Percentiles rank a stretch among this genome's conserved stretches.
phyloP scores from a whole-genome alignment of 345 rosid genomes.

The Lumnitzera racemosa region DNA sequence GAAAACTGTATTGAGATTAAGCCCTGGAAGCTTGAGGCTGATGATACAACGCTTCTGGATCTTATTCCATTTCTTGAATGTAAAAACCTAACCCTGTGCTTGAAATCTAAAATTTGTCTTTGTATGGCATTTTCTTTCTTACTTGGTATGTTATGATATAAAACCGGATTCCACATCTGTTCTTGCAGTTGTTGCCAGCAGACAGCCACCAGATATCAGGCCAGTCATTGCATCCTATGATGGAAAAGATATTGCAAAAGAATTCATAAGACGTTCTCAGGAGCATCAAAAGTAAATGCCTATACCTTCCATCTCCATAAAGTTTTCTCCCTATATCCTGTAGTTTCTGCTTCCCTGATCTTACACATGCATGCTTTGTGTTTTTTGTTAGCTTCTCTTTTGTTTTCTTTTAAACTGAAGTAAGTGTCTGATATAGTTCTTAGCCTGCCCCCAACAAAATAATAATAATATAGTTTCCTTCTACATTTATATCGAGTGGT shows the following conservation, averaged over 20 bases:
- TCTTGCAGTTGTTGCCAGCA: slow-evolving; percentile 71
- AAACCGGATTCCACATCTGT: background rate
- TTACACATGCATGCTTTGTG: too few relatives aligned
- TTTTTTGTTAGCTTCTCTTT: too few relatives aligned
- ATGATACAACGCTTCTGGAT: slow-evolving; percentile 84
- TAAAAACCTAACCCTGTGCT: slow-evolving; percentile 19
- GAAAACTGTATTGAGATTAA: slow-evolving; percentile 76
- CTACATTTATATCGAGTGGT: too few relatives aligned
- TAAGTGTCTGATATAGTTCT: too few relatives aligned
- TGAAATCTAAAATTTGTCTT: background rate
- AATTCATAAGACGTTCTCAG: slow-evolving; percentile 80
- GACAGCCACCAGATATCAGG: slow-evolving; percentile 78
- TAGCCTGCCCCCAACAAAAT: too few relatives aligned
- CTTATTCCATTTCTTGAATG: slow-evolving; percentile 98
- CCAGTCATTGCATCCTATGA: slow-evolving; percentile 63
- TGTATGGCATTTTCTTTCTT: background rate
- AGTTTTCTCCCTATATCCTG: background rate
- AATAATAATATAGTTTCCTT: too few relatives aligned
- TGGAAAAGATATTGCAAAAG: slow-evolving; percentile 66
- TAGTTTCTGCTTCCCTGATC: background rate
- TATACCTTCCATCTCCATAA: background rate
- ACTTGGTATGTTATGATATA: background rate
- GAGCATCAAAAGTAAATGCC: slow-evolving; percentile 60
- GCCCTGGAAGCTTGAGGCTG: slow-evolving; percentile 72
- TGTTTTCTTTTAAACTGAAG: too few relatives aligned